Conservation (phyloP, 768 basidiomycete species). For the Tulasnella sp. region DNA sequence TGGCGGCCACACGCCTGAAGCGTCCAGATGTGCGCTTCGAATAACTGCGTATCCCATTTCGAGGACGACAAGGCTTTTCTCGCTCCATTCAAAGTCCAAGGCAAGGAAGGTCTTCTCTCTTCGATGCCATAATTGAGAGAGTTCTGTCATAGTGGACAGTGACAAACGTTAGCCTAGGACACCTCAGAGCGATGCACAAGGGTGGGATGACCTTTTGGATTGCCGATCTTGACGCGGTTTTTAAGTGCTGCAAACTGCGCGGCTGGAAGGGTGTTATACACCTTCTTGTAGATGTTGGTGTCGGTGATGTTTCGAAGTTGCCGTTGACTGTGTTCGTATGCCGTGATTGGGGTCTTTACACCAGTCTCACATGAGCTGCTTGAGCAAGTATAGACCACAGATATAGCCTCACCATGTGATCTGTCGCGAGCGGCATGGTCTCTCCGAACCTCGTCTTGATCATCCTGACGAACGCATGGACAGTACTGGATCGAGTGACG, state of each 20-base stretch:
- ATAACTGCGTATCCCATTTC: constrained; percentile 81
- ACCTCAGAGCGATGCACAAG: neutral
- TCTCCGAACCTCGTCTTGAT: constrained; percentile 77
- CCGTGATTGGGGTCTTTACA: constrained; percentile 31
- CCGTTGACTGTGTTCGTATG: constrained; percentile 57
- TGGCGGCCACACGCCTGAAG: constrained; percentile 71
- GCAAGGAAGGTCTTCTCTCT: constrained; percentile 66
- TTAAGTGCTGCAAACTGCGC: constrained; percentile 55
- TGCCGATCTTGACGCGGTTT: constrained; percentile 50
- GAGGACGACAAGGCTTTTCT: constrained; percentile 48
- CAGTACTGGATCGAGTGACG: constrained; percentile 59
- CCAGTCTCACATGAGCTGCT: neutral
- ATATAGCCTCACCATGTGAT: constrained; percentile 57
- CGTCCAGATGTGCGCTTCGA: constrained; percentile 56
- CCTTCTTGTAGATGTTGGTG: constrained; percentile 53
- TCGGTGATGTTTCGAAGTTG: constrained; percentile 62
- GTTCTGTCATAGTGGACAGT: constrained; percentile 30
- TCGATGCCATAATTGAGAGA: constrained; percentile 55
- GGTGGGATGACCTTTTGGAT: constrained; percentile 32
- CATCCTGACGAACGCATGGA: constrained; percentile 73
- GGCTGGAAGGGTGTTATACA: constrained; percentile 60
- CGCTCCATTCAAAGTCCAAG: constrained; percentile 64
- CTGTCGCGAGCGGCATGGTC: constrained; percentile 48
- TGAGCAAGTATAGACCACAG: too few species aligned
- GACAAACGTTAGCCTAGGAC: neutral